phyloP scores from a whole-genome alignment of 2,329 filamentous ascomycete genomes.

The Talaromyces sp. region DNA sequence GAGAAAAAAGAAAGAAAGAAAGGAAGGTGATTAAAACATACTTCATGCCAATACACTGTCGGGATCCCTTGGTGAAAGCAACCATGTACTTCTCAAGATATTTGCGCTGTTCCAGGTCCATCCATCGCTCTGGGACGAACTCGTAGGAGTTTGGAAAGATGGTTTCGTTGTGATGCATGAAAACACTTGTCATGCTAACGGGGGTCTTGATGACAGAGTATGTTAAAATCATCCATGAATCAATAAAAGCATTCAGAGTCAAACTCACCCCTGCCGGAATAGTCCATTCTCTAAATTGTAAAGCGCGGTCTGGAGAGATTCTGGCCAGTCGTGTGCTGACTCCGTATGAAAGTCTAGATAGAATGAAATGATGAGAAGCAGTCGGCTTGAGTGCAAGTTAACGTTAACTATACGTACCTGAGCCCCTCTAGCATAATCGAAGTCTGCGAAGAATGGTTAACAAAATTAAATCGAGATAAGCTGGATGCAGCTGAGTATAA shows the following conservation, averaged over 20 bases:
- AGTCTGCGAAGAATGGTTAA: too few relatives aligned
- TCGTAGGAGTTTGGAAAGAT: constrained; percentile 20
- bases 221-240: neutral
- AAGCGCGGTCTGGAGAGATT: constrained; percentile 17
- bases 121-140: constrained; percentile 21
- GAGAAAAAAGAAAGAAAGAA: neutral
- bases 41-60: constrained; percentile 20
- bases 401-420: constrained; percentile 17
- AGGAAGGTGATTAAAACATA: too few relatives aligned
- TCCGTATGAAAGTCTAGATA: constrained; percentile 27
- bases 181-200: constrained; percentile 20
- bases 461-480: too few relatives aligned
- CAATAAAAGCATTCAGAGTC: neutral
- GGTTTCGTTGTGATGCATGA: constrained; percentile 20
- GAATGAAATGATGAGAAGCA: neutral
- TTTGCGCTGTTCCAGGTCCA: constrained; percentile 15
- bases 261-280: constrained; percentile 18
- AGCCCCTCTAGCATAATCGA: constrained; percentile 27
- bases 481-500: too few relatives aligned
- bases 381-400: neutral
- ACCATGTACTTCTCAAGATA: constrained; percentile 20
- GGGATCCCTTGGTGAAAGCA: constrained; percentile 19
- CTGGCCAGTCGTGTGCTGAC: constrained; percentile 22
- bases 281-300: constrained; percentile 15
- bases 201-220: constrained; percentile 17